Percentiles rank a stretch among this genome's conserved stretches.
Conservation (phyloP, 306 rosid genomes). For the Malus sylvestris region DNA sequence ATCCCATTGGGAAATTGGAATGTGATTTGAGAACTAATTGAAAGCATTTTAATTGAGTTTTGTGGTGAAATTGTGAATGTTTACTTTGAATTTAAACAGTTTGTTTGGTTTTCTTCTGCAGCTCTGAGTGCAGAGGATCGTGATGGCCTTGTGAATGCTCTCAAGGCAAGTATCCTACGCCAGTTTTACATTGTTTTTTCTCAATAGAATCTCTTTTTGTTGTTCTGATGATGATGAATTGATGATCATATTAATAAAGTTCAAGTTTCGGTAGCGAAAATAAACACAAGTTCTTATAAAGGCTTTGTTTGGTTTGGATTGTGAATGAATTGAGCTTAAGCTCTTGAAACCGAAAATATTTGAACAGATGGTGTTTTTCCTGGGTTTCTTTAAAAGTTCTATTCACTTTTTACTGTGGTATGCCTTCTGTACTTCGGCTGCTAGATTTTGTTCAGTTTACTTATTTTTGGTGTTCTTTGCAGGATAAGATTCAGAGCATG, state of each 20-base stretch:
- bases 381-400: not conserved
- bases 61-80: not conserved
- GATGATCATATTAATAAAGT: not conserved
- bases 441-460: not conserved
- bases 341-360: not conserved
- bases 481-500: conserved; percentile 66
- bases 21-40: not conserved
- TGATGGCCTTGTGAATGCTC: conserved; percentile 72
- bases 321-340: not conserved
- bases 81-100: not conserved
- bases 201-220: too few relatives aligned
- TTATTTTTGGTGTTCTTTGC: conserved; percentile 5
- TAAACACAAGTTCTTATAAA: not conserved
- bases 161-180: conserved; percentile 35
- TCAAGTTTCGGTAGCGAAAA: not conserved
- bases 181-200: not conserved
- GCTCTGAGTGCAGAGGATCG: conserved; percentile 67
- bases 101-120: conserved; percentile 1
- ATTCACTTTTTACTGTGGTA: not conserved
- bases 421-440: not conserved
- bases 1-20: not conserved
- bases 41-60: not conserved
- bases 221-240: not conserved
- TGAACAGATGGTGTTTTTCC: not conserved
- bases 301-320: not conserved